A percentile compares a stretch with the other conserved stretches of the same genome.
Conservation (phyloP, 768 basidiomycete species). For the Psilocybe sp. region DNA sequence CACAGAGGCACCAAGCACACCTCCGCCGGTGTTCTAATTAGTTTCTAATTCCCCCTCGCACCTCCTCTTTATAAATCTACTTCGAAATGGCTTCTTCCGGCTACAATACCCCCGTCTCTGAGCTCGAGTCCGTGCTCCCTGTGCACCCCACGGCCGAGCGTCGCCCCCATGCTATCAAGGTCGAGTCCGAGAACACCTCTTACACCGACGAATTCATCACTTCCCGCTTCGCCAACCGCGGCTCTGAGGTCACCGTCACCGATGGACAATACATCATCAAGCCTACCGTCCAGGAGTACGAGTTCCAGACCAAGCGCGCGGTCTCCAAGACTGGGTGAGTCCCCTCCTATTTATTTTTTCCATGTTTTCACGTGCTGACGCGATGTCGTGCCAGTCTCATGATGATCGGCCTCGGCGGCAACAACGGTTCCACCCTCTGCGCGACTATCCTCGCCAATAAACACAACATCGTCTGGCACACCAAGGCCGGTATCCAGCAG, state of each 20-base stretch:
- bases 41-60: constrained; percentile 33
- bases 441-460: constrained; percentile 96
- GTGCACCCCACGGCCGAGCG: constrained; percentile 86
- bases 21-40: constrained; percentile 61
- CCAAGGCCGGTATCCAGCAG: constrained; percentile 86
- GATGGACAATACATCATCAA: constrained; percentile 77
- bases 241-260: constrained; percentile 63
- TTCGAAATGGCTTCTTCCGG: constrained; percentile 61
- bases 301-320: constrained; percentile 87
- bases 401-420: constrained; percentile 96
- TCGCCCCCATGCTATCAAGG: constrained; percentile 70
- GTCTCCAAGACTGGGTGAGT: constrained; percentile 93
- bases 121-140: constrained; percentile 65
- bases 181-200: constrained; percentile 76
- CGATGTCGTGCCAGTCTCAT: constrained; percentile 59
- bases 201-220: constrained; percentile 85
- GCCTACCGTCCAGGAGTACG: constrained; percentile 76
- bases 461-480: constrained; percentile 92
- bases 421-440: constrained; percentile 93
- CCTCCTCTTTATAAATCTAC: constrained; percentile 25
- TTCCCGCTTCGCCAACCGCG: constrained; percentile 78
- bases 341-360: constrained; percentile 15
- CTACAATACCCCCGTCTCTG: constrained; percentile 68
- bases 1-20: constrained; percentile 88
- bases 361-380: constrained; percentile 10